These are phyloP conservation scores for Wickerhamiella sorbophila DNA, from an alignment of 805 yeast genomes.

Conservation along the genomic window DNA sequence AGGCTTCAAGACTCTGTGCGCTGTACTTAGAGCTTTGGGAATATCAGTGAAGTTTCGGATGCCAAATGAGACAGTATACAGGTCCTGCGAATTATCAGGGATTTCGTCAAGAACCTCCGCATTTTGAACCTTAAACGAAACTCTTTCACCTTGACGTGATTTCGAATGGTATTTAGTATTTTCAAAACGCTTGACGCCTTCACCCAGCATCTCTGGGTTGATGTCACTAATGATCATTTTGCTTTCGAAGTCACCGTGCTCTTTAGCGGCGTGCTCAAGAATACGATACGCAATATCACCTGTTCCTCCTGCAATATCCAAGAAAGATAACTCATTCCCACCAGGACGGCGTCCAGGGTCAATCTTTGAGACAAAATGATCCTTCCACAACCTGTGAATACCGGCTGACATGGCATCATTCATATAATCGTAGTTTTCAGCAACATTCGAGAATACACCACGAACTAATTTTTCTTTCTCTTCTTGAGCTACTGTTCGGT, in stretches of 20 bases:
- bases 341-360: conserved; percentile 94
- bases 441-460: conserved; percentile 86
- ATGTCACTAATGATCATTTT: conserved; percentile 90
- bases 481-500: conserved; percentile 59
- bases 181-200: conserved; percentile 66
- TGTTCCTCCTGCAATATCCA: conserved; percentile 98
- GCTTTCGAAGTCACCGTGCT: conserved; percentile 58
- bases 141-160: conserved; percentile 52
- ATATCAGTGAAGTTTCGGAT: conserved; percentile 91
- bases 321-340: conserved; percentile 63
- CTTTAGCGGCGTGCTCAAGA: conserved; percentile 72
- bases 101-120: conserved; percentile 81
- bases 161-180: conserved; percentile 25
- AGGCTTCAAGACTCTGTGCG: conserved; percentile 87
- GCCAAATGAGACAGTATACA: conserved; percentile 94
- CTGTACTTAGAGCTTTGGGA: conserved; percentile 88
- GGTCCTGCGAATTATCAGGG: conserved; percentile 77
- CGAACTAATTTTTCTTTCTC: conserved; percentile 64
- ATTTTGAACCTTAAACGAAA: conserved; percentile 74
- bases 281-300: conserved; percentile 97
- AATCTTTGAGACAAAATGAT: conserved; percentile 69
- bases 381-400: conserved; percentile 88
- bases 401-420: conserved; percentile 97
- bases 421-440: conserved; percentile 88
- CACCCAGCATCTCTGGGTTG: conserved; percentile 88